Percentiles rank a stretch among this genome's conserved stretches.
Conservation (phyloP, 805 yeast species). For the Metschnikowia chrysomelidarum region DNA sequence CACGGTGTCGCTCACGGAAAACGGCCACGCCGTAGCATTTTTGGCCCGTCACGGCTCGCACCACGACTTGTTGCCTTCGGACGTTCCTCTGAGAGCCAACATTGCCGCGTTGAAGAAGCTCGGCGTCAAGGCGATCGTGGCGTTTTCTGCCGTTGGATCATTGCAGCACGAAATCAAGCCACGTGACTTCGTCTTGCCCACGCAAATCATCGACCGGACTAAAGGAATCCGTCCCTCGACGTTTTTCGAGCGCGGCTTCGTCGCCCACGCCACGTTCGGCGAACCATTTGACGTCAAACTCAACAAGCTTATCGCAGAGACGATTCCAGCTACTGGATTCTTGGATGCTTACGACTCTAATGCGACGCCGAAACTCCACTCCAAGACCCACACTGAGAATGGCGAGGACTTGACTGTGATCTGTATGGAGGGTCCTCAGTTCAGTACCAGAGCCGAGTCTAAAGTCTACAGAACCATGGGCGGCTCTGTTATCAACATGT, state of each 20-base stretch:
- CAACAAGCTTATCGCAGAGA: slow-evolving; percentile 59
- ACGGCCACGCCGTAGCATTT: slow-evolving; percentile 87
- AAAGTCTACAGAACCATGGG: slow-evolving; percentile 83
- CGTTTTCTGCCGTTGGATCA: slow-evolving; percentile 96
- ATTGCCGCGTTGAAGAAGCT: slow-evolving; percentile 90
- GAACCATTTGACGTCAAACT: slow-evolving; percentile 88
- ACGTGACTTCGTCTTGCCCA: slow-evolving; percentile 94
- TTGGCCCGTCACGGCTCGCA: slow-evolving; percentile 91
- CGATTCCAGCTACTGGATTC: slow-evolving; percentile 42
- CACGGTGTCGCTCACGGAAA: slow-evolving; percentile 75
- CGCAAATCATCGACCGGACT: slow-evolving; percentile 94
- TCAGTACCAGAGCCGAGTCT: slow-evolving; percentile 95
- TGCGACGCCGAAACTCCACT: slow-evolving; percentile 52
- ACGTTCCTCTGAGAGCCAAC: slow-evolving; percentile 91
- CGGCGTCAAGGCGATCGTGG: slow-evolving; percentile 84
- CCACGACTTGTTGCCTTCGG: slow-evolving; percentile 87
- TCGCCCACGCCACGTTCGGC: slow-evolving; percentile 96
- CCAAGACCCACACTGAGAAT: slow-evolving; percentile 53
- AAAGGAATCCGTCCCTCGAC: slow-evolving; percentile 91
- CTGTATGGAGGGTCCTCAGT: slow-evolving; percentile 99
- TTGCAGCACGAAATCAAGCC: slow-evolving; percentile 86
- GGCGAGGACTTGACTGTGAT: slow-evolving; percentile 77
- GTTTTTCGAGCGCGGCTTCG: slow-evolving; percentile 88
- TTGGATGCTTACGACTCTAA: slow-evolving; percentile 50
- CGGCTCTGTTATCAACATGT: slow-evolving; percentile 95